Evolutionary conservation across 2,329 filamentous ascomycete species (phyloP).

Genomic region (Fusarium nurragi): DNA sequence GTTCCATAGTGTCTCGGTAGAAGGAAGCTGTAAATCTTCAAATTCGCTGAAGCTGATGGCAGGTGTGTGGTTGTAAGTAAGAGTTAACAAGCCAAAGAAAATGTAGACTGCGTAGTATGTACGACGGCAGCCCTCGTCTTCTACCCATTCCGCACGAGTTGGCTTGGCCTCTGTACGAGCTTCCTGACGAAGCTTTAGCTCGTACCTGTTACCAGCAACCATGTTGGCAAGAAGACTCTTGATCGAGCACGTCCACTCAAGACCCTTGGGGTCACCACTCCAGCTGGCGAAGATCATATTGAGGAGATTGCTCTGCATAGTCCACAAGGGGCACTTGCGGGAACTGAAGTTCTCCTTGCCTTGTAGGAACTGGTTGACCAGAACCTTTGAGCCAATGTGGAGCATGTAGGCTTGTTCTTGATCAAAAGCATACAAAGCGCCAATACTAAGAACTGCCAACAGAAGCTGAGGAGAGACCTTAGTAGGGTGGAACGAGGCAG

Average conservation of each 20-base stretch:
- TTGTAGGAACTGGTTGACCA: constrained; percentile 96
- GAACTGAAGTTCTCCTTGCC: constrained; percentile 99
- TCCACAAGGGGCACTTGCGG: constrained; percentile 95
- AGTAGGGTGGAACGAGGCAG: constrained; percentile 86
- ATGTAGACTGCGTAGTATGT: constrained; percentile 99
- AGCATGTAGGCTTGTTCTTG: constrained; percentile 97
- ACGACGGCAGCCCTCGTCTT: constrained; percentile 94
- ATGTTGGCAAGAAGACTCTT: constrained; percentile 98
- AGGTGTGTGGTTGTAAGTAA: constrained; percentile 98
- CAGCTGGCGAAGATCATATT: constrained; percentile 99
- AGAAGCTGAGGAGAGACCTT: constrained; percentile 83
- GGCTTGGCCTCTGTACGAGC: constrained; percentile 80
- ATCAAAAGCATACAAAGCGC: constrained; percentile 95
- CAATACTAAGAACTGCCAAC: constrained; percentile 91
- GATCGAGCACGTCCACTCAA: constrained; percentile 99
- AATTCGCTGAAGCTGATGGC: constrained; percentile 99
- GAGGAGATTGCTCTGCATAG: constrained; percentile 94
- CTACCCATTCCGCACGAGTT: constrained; percentile 89
- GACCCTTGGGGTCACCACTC: constrained; percentile 96
- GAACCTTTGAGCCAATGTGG: constrained; percentile 95
- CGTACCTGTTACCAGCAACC: constrained; percentile 97
- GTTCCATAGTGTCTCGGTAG: constrained; percentile 95
- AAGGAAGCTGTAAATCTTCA: constrained; percentile 89
- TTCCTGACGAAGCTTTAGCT: constrained; percentile 91
- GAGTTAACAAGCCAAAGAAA: constrained; percentile 93